Evolutionary conservation across 352 stramenopile species (phyloP), one percentile per base, ranked within the genome.

Genomic region (Phytophthora vignae): DNA sequence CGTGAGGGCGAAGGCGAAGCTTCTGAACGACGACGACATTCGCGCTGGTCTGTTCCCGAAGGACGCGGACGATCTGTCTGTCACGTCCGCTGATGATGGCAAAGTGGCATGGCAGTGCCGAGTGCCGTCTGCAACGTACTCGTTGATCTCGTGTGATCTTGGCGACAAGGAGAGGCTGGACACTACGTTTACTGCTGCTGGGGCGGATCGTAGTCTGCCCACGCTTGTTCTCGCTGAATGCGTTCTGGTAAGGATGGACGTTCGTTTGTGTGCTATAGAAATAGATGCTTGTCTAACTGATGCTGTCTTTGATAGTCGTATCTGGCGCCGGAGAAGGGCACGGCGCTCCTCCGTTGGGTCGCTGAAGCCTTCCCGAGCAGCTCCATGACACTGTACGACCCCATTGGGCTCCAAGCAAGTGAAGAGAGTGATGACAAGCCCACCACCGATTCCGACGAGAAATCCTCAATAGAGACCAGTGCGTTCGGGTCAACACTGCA

Each of bases 151-250:
- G 36, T 89, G 83, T 52, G 84, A 94, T 69, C 67, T 94, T 3
- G 87, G 87, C 29, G 79, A 94, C 55, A 64, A 76, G 10, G 4
- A 63, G 4, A 62, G 67, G 3, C 54, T 94, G 7, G 61, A 84
- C 31, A 22, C 15, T n/a, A 52, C 64, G 4, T 25, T 92, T 9
- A 17, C 62, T 27, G 56, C 69, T 38, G 55, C 69, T 19, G 71
- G 67, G 0, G 53, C 90, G 6, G 77, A 91, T 27, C 66, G 55
- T 22, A 67, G 60, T 17, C 54, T 82, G 0, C 85, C 87, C 3
- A 92, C 87, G 17, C 74, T 94, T 2, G 62, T 92, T 42, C 63
- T 92, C 17, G 82, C 82, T 29, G 87, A 94, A 69, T 94, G 87
- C 63, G 85, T 94, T 9, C 31, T 94, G 76, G 86, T 93, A 83